Conservation (phyloP, 228 moss, liverwort and hornwort genomes). For the Sphagnum fallax region DNA sequence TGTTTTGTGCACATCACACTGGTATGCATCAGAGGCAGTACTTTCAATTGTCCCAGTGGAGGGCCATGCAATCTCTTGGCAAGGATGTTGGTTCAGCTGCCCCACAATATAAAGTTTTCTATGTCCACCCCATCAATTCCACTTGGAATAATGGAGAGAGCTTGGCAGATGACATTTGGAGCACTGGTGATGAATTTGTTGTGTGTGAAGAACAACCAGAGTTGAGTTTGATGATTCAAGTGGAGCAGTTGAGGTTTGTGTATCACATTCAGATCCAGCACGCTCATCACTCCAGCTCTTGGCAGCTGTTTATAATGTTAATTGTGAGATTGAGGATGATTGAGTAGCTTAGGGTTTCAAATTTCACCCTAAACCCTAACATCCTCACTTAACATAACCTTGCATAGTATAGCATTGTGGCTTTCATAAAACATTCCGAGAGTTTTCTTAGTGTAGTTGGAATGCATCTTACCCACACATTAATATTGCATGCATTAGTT, state of each 20-base stretch:
- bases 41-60: neutral
- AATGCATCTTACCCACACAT: no score
- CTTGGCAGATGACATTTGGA: neutral
- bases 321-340: slow-evolving; percentile 66
- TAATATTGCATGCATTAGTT: no score
- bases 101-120: neutral
- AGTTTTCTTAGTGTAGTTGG: no score
- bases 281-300: slow-evolving; percentile 77
- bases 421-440: no score
- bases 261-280: neutral
- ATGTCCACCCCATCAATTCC: neutral
- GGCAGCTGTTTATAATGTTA: slow-evolving; percentile 64
- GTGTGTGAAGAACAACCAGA: slow-evolving; percentile 7
- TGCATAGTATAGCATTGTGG: no score
- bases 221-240: neutral
- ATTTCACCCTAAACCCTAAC: no score
- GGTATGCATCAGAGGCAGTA: neutral
- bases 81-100: neutral
- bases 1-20: neutral
- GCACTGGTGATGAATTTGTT: slow-evolving; percentile 1
- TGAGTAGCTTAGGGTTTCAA: no score
- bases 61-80: neutral
- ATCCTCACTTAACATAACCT: no score
- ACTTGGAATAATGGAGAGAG: slow-evolving; percentile 6
- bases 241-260: neutral